Percentiles rank a stretch among this genome's conserved stretches.
These are phyloP conservation scores for Cenchrus purpureus DNA, from an alignment of 176 grass and related monocot genomes.

Conservation along the genomic window DNA sequence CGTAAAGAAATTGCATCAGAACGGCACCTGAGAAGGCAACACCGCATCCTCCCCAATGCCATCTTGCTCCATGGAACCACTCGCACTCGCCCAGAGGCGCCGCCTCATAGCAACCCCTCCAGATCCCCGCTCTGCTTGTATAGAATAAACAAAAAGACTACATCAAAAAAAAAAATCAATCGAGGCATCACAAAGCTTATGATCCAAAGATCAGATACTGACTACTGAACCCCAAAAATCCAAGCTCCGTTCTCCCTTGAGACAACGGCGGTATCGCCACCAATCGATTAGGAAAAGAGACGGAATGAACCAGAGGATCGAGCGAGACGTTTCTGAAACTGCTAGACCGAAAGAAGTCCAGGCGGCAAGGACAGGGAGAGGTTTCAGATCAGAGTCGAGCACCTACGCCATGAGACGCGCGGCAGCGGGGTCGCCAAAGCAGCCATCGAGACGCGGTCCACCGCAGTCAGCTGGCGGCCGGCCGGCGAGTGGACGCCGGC, in stretches of 20 bases:
- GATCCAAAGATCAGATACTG: background rate
- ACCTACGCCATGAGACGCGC: conserved; percentile 48
- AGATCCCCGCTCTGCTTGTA: conserved; percentile 44
- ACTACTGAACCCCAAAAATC: background rate
- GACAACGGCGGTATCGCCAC: background rate
- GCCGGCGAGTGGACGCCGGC: background rate
- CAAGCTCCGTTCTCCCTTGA: background rate
- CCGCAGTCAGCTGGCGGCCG: background rate
- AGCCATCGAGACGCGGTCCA: conserved; percentile 28
- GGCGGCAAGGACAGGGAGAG: background rate
- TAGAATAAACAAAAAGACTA: background rate
- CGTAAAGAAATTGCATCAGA: conserved; percentile 11
- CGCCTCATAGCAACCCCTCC: conserved; percentile 18
- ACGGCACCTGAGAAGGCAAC: conserved; percentile 49
- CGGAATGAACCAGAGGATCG: background rate
- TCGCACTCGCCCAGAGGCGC: conserved; percentile 26
- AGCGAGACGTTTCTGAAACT: background rate
- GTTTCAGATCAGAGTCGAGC: conserved; percentile 21
- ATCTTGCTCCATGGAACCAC: conserved; percentile 56
- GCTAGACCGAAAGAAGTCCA: background rate
- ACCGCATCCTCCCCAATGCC: conserved; percentile 20
- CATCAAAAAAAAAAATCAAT: background rate
- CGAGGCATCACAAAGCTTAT: background rate
- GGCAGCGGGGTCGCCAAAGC: background rate
- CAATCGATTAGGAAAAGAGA: background rate